These are phyloP conservation scores for Phaeosphaeriaceae sp. DNA, from an alignment of 2,329 filamentous ascomycete species.

Conservation along the genomic window DNA sequence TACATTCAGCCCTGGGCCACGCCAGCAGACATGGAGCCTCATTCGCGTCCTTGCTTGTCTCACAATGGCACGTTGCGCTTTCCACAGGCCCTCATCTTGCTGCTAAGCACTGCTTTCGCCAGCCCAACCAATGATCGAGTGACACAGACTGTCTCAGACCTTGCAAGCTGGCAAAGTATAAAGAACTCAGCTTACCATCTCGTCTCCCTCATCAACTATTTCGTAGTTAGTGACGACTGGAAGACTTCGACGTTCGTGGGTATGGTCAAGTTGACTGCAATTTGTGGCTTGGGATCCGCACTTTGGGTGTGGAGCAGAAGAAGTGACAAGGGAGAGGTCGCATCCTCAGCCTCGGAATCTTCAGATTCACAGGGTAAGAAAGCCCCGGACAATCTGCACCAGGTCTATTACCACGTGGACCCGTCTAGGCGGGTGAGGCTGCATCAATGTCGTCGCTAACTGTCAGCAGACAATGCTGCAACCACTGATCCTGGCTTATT, in stretches of 20 bases:
- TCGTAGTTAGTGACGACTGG: conserved; percentile 26
- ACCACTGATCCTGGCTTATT: conserved; percentile 79
- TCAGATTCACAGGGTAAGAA: conserved; percentile 37
- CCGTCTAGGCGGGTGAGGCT: not conserved
- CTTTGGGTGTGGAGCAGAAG: conserved; percentile 42
- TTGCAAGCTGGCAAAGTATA: conserved; percentile 34
- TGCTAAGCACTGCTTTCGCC: conserved; percentile 38
- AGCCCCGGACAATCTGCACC: conserved; percentile 14
- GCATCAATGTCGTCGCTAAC: conserved; percentile 12
- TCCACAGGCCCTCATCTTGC: conserved; percentile 46
- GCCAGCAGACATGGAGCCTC: conserved; percentile 42
- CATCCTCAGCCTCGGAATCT: conserved; percentile 20
- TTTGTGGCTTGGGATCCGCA: conserved; percentile 46
- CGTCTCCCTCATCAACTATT: conserved; percentile 29
- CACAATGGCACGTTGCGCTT: conserved; percentile 44
- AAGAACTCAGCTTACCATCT: conserved; percentile 29
- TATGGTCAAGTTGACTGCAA: conserved; percentile 47
- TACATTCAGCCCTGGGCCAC: conserved; percentile 44
- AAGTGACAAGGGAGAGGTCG: conserved; percentile 21
- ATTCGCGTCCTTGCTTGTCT: conserved; percentile 40
- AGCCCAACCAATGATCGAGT: conserved; percentile 29
- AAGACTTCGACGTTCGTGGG: conserved; percentile 38
- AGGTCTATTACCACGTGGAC: conserved; percentile 16
- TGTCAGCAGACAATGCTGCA: conserved; percentile 50
- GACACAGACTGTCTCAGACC: conserved; percentile 34